phyloP scores from a whole-genome alignment of 441 rosid genomes.

The Capsella rubella region DNA sequence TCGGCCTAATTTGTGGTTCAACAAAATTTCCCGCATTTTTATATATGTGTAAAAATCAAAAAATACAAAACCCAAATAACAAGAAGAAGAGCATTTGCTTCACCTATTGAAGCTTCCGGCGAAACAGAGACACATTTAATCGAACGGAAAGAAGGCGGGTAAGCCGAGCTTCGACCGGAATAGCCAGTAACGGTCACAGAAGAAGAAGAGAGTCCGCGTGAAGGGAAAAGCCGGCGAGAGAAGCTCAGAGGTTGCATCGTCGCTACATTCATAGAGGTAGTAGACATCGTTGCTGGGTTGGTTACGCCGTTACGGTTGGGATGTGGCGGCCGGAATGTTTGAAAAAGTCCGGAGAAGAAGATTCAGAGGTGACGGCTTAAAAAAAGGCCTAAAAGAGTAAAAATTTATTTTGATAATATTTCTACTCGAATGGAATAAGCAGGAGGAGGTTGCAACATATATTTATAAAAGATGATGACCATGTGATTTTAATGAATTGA shows the following conservation, averaged over 20 bases:
- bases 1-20: neutral
- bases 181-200: constrained; percentile 38
- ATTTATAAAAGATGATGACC: too few species aligned
- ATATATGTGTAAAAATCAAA: constrained; percentile 30
- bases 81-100: constrained; percentile 24
- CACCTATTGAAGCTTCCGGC: constrained; percentile 51
- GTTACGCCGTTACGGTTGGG: neutral
- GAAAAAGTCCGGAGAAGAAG: constrained; percentile 33
- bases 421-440: too few species aligned
- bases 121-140: constrained; percentile 53
- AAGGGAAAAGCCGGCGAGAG: constrained; percentile 49
- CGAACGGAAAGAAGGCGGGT: constrained; percentile 41
- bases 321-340: constrained; percentile 31
- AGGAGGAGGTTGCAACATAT: too few species aligned
- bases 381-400: neutral
- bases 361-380: constrained; percentile 39
- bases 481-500: too few species aligned
- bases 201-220: constrained; percentile 45
- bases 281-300: constrained; percentile 20
- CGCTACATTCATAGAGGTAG: constrained; percentile 41
- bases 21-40: constrained; percentile 42
- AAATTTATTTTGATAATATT: too few species aligned
- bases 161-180: constrained; percentile 37
- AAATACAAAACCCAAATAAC: constrained; percentile 32
- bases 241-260: constrained; percentile 51